These are phyloP conservation scores for Pleurotus giganteus DNA, from an alignment of 768 basidiomycete species.

Conservation along the genomic window DNA sequence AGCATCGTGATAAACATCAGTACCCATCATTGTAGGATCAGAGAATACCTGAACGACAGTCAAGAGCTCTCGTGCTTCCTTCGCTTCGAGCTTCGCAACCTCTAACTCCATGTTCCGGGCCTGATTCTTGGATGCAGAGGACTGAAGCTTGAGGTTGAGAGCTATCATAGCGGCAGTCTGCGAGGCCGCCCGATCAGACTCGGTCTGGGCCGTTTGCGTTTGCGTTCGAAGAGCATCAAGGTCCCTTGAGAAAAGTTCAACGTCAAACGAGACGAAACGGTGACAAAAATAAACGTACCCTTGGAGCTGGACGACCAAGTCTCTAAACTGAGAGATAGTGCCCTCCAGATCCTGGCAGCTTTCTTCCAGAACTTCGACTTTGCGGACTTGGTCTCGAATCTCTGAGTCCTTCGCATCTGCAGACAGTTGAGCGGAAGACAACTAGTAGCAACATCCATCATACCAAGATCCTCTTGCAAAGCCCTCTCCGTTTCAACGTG, in stretches of 20 bases:
- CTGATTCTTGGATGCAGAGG: conserved; percentile 87
- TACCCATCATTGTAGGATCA: not conserved
- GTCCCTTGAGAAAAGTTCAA: conserved; percentile 52
- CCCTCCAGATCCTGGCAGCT: conserved; percentile 79
- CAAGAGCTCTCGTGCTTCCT: conserved; percentile 77
- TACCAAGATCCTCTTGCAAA: conserved; percentile 87
- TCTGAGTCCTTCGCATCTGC: conserved; percentile 69
- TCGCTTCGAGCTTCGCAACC: conserved; percentile 79
- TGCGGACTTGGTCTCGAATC: conserved; percentile 63
- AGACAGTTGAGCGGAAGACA: not conserved
- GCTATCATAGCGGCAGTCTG: conserved; percentile 95
- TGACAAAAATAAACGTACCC: conserved; percentile 42
- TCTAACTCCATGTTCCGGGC: conserved; percentile 89
- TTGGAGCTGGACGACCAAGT: conserved; percentile 83
- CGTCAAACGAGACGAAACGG: not conserved
- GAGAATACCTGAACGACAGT: conserved; percentile 72
- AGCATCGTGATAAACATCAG: conserved; percentile 3
- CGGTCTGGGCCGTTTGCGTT: conserved; percentile 80
- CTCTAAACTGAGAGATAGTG: conserved; percentile 91
- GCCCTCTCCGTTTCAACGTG: conserved; percentile 92
- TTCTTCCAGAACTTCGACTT: conserved; percentile 72
- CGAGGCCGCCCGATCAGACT: conserved; percentile 78
- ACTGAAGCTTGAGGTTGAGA: conserved; percentile 91
- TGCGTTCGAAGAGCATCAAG: conserved; percentile 81
- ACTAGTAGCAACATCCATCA: conserved; percentile 16